These are phyloP conservation scores for Amanita molliuscula DNA, from an alignment of 768 basidiomycete genomes.

Conservation along the genomic window DNA sequence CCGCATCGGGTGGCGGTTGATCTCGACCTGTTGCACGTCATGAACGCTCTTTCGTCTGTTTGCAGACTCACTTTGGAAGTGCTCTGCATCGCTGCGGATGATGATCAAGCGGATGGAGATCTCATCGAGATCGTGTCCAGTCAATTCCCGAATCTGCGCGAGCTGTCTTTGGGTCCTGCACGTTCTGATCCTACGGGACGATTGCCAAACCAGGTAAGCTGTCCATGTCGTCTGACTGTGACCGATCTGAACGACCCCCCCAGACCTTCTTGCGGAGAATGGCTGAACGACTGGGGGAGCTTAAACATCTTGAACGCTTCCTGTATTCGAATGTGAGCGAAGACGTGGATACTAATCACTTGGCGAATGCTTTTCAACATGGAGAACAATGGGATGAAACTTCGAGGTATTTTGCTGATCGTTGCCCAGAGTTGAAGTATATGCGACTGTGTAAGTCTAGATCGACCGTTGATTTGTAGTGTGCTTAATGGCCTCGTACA, in stretches of 20 bases:
- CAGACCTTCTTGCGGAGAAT: neutral
- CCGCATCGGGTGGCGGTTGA: neutral
- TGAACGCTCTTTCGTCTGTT: conserved; percentile 3
- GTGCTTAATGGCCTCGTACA: neutral
- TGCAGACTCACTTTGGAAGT: conserved; percentile 1
- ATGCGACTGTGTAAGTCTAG: neutral
- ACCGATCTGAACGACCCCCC: neutral
- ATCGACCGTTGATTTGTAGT: neutral
- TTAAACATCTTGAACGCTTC: neutral
- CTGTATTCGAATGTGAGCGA: neutral
- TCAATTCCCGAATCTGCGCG: conserved; percentile 3
- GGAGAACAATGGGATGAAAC: neutral
- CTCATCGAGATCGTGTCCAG: neutral
- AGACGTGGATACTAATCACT: neutral
- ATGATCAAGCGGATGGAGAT: neutral
- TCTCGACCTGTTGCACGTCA: conserved; percentile 1
- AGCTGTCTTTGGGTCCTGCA: conserved; percentile 1
- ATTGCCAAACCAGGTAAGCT: neutral
- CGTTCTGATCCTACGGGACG: neutral
- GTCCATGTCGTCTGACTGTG: neutral
- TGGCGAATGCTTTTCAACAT: neutral
- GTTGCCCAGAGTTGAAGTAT: neutral
- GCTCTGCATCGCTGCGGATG: neutral
- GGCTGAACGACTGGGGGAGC: neutral
- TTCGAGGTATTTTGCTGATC: neutral